Conservation (phyloP, 805 yeast genomes). For the Metschnikowia arizonensis region DNA sequence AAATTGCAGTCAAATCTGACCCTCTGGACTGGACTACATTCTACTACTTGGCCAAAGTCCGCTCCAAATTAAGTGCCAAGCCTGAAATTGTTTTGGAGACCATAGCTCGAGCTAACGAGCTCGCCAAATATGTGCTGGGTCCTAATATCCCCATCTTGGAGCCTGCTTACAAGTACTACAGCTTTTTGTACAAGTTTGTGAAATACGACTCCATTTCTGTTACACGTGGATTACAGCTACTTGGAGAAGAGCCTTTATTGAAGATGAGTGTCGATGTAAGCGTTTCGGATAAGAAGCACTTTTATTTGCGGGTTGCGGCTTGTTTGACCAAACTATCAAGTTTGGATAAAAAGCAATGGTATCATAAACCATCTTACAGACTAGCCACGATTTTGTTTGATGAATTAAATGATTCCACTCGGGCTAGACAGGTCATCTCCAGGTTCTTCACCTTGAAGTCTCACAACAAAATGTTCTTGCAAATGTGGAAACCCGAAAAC, state of each 20-base stretch:
- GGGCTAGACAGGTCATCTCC: constrained; percentile 63
- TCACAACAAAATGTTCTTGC: constrained; percentile 65
- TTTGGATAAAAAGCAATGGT: constrained; percentile 85
- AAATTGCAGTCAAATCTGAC: constrained; percentile 43
- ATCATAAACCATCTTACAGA: constrained; percentile 76
- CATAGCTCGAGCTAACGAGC: constrained; percentile 17
- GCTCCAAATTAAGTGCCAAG: constrained; percentile 43
- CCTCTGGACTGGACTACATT: constrained; percentile 57
- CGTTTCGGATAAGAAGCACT: constrained; percentile 19
- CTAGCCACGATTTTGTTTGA: constrained; percentile 59
- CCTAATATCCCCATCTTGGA: constrained; percentile 59
- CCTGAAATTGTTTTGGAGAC: constrained; percentile 36
- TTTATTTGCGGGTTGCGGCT: constrained; percentile 40
- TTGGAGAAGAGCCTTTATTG: constrained; percentile 36
- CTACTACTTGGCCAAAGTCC: constrained; percentile 56
- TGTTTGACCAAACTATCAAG: constrained; percentile 46
- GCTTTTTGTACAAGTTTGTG: constrained; percentile 55
- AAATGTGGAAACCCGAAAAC: constrained; percentile 88
- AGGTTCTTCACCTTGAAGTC: constrained; percentile 61
- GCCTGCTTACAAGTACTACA: constrained; percentile 67
- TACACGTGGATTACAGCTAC: constrained; percentile 33
- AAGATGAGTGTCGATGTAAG: constrained; percentile 7
- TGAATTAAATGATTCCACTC: constrained; percentile 47
- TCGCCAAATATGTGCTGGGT: neutral
- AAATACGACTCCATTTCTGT: constrained; percentile 31